Conservation (phyloP, 768 basidiomycete species). For the Saitozyma podzolica region DNA sequence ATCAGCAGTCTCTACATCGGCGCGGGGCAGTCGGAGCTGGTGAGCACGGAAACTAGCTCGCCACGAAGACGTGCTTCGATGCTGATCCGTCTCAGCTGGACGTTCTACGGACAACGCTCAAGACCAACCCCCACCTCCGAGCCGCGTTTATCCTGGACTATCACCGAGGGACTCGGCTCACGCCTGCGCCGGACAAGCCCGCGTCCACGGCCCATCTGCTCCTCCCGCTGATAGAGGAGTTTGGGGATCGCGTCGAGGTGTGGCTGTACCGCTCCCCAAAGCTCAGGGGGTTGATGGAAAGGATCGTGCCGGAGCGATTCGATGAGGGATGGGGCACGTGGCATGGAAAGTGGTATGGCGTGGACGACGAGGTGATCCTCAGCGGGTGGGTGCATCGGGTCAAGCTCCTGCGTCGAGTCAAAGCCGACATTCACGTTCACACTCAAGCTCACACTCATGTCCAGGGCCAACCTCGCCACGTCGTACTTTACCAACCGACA, state of each 20-base stretch:
- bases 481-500: conserved; percentile 95
- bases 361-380: conserved; percentile 87
- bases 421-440: not conserved
- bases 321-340: conserved; percentile 99
- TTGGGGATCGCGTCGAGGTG: conserved; percentile 71
- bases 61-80: not conserved
- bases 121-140: conserved; percentile 62
- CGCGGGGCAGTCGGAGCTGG: conserved; percentile 68
- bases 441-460: not conserved
- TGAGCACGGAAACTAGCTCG: conserved; percentile 54
- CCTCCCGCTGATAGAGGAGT: conserved; percentile 69
- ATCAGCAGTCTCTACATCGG: conserved; percentile 62
- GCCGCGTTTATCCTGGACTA: conserved; percentile 74
- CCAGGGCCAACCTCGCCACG: conserved; percentile 84
- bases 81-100: conserved; percentile 60
- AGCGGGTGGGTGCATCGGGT: conserved; percentile 68
- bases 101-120: conserved; percentile 64
- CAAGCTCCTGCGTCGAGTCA: not conserved
- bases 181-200: conserved; percentile 55
- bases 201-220: conserved; percentile 60
- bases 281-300: conserved; percentile 70
- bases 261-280: conserved; percentile 86
- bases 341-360: conserved; percentile 95
- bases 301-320: conserved; percentile 81
- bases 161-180: conserved; percentile 58